A percentile compares a stretch with the other conserved stretches of the same genome.
Conservation (phyloP, 2,329 filamentous ascomycete species). For the Penicillium brasilianum region DNA sequence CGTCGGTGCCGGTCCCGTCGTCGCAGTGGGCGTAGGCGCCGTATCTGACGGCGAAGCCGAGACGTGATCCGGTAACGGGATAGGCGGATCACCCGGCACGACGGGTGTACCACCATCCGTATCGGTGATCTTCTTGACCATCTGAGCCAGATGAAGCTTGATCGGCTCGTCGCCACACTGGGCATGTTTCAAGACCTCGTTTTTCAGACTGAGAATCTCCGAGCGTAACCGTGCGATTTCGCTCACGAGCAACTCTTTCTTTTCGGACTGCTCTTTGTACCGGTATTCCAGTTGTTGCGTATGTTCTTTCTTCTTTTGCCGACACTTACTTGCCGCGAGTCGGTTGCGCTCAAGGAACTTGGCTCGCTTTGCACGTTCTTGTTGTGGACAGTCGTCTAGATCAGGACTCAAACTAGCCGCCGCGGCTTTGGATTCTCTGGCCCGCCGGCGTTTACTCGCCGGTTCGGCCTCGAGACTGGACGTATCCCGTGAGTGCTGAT, state of each 20-base stretch:
- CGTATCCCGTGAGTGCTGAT: conserved; percentile 27
- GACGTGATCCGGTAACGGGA: conserved; percentile 20
- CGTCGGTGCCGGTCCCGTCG: neutral
- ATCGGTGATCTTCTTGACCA: conserved; percentile 45
- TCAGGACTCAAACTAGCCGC: conserved; percentile 31
- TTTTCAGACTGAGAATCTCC: conserved; percentile 47
- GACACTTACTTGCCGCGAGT: conserved; percentile 64
- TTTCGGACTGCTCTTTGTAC: conserved; percentile 43
- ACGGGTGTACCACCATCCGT: conserved; percentile 24
- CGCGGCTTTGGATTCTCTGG: conserved; percentile 23
- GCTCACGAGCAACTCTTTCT: conserved; percentile 37
- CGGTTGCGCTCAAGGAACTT: conserved; percentile 64
- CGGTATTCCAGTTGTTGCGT: conserved; percentile 55
- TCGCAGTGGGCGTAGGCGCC: conserved; percentile 10
- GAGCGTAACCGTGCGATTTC: conserved; percentile 44
- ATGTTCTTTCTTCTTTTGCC: conserved; percentile 67
- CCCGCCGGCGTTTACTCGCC: conserved; percentile 25
- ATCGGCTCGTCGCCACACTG: conserved; percentile 47
- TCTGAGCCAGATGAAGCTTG: conserved; percentile 43
- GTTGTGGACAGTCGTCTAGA: conserved; percentile 29
- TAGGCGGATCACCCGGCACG: conserved; percentile 8
- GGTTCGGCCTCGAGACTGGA: conserved; percentile 27
- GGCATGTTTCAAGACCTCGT: conserved; percentile 47
- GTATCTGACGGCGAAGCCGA: conserved; percentile 24
- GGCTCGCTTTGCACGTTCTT: conserved; percentile 52